Base-by-base conservation (phyloP, 2,329 filamentous ascomycete genomes). In the Gaeumannomyces tritici region DNA sequence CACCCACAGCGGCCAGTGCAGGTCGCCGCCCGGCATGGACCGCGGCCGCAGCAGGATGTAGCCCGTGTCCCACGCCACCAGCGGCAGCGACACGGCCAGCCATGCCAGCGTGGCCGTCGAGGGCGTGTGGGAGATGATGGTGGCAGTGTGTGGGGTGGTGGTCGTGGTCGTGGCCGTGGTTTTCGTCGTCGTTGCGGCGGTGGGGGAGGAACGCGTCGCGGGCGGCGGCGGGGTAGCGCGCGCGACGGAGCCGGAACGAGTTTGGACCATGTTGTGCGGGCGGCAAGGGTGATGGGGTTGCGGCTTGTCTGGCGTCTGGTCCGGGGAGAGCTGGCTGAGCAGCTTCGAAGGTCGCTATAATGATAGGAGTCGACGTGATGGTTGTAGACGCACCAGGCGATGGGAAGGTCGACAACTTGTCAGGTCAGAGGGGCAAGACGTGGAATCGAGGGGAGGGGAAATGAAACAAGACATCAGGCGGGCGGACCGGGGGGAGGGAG, bases 1-100 rank as follows among this genome's bases (percentile, higher is more conserved):
- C 33, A 76, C 77, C 83, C 85, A 96, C 55, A 96, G 69, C 1
- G 89, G 89, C 77, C 76, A 79, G 76, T 96, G 90, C 61, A 89
- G 77, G 58, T 74, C 75, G 21, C 91, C 91, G 67, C 90, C 90
- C 0, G 87, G 85, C 89, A 96, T 95, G 63, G 86, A 89, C 73
- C 88, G 84, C 33, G 92, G 92, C 26, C 92, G 89, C 62, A 90
- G 77, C 58, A 96, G 79, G 54, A 96, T 85, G 77, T 96, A 96
- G 63, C 79, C 78, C 33, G 83, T 84, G 76, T 96, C 92, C 92
- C 92, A 96, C 60, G 84, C 70, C 59, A 96, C 90, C 64, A 96
- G 81, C 1, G 90, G 90, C 21, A 95, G 76, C 26, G 89, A 92
- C 65, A 93, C 66, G 63, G 81, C 74, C 29, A 96, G 80, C 91